Base-by-base conservation (phyloP, 2,329 filamentous ascomycete genomes). In the Stachybotrys chlorohalonatus region DNA sequence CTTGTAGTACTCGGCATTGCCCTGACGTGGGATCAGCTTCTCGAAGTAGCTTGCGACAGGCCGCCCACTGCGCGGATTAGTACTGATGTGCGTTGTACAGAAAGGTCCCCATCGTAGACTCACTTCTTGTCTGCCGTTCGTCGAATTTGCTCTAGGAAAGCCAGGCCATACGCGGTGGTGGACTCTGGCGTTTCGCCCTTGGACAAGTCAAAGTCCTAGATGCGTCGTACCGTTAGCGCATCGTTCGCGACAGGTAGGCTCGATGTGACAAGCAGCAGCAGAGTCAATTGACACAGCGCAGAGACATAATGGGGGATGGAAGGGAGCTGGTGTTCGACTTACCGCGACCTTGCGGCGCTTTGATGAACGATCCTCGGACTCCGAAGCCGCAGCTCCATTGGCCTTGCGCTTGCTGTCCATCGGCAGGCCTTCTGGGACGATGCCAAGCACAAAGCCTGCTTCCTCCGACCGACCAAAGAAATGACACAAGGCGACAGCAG, bases 101-200 rank as follows among this genome's bases (percentile, higher is more conserved):
- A 47, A 42, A 47, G 52, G 48, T 51, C 11, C 36, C 13, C 5
- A 6, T 42, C 36, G 13, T 11, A 55, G 49, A 75, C 81, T 64
- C 78, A 93, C 89, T 81, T 89, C 74, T 95, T 95, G 70, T 95
- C 90, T 58, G 84, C 83, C 24, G 89, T 90, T 59, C 82, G 79
- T 62, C 85, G 85, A 65, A 95, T 82, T 65, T 86, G 84, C 53
- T 89, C 84, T 49, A 95, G 74, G 64, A 95, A 88, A 60, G 80
- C 81, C 62, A 89, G 73, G 45, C 90, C 90, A 63, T 84, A 81
- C 54, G 84, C 79, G 13, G 84, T 85, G 3, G 88, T 92, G 15
- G 84, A 84, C 66, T 88, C 84, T 53, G 73, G 70, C 15, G 81
- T 84, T 70, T 92, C 87, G 60, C 75, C 76, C 55, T 78, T 73